A percentile compares a stretch with the other conserved stretches of the same genome.
Conservation (phyloP, 73 alveolate species). For the Symbiodinium natans region DNA sequence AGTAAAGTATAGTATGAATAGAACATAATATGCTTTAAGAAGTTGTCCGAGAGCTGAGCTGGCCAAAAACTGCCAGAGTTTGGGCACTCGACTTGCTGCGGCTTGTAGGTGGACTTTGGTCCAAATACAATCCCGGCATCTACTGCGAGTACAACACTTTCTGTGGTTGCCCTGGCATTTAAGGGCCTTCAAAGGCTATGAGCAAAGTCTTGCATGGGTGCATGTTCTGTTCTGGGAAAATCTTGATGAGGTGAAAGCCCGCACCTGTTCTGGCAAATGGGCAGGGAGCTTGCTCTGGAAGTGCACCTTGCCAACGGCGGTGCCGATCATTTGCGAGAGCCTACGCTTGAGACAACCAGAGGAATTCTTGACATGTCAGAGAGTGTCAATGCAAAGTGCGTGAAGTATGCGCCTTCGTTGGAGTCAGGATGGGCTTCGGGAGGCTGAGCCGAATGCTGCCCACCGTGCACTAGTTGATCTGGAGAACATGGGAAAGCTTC, state of each 20-base stretch:
- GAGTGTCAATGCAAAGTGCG: no score
- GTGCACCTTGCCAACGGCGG: constrained; percentile 60
- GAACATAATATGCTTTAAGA: no score
- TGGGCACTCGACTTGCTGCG: no score
- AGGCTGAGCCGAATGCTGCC: constrained; percentile 69
- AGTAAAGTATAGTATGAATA: no score
- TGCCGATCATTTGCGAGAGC: neutral
- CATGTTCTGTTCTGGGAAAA: no score
- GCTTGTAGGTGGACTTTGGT: constrained; percentile 70
- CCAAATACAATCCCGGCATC: constrained; percentile 52
- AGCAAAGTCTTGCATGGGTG: no score
- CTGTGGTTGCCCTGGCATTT: neutral
- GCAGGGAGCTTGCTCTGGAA: constrained; percentile 51
- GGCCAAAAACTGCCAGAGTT: no score
- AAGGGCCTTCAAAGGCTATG: no score
- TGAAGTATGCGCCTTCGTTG: no score
- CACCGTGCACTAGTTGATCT: constrained; percentile 46
- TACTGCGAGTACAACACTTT: constrained; percentile 24
- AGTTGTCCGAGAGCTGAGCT: no score
- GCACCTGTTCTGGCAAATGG: constrained; percentile 79
- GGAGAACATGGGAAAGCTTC: constrained; percentile 21
- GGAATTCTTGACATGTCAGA: no score
- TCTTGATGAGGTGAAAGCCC: constrained; percentile 50
- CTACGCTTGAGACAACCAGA: neutral
- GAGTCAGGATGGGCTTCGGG: constrained; percentile 51